These are phyloP conservation scores for Euclidium syriacum DNA, from an alignment of 345 rosid genomes.

Conservation along the genomic window DNA sequence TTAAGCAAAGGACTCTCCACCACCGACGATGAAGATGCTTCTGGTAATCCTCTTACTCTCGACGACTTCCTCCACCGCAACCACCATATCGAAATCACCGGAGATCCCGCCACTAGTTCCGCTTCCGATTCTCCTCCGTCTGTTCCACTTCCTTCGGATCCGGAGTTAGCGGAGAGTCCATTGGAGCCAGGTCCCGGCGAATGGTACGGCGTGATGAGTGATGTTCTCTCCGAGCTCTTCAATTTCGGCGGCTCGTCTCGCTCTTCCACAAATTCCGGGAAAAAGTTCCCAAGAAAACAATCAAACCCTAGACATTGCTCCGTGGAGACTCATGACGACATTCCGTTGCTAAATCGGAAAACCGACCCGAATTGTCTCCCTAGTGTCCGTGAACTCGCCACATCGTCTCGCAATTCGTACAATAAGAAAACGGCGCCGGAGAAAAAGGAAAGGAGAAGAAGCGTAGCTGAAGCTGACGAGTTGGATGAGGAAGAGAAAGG, in stretches of 20 bases:
- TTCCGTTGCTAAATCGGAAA: not conserved
- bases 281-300: conserved; percentile 66
- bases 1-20: conserved; percentile 67
- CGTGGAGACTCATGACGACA: conserved; percentile 15
- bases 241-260: conserved; percentile 36
- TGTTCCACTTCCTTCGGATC: conserved; percentile 40
- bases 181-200: conserved; percentile 22
- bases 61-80: conserved; percentile 55
- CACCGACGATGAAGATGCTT: conserved; percentile 46
- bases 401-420: conserved; percentile 32
- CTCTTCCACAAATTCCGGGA: conserved; percentile 27
- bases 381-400: conserved; percentile 17
- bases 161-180: conserved; percentile 7
- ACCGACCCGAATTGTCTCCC: conserved; percentile 15
- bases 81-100: conserved; percentile 5
- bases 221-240: conserved; percentile 82
- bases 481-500: conserved; percentile 33
- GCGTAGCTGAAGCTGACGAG: conserved; percentile 22
- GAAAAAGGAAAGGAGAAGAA: conserved; percentile 23
- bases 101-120: conserved; percentile 11
- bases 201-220: conserved; percentile 60
- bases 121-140: conserved; percentile 38
- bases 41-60: conserved; percentile 34
- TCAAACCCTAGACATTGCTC: conserved; percentile 65
- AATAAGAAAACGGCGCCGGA: conserved; percentile 23